These are phyloP conservation scores for Cordyceps cicadae DNA, from an alignment of 2,329 filamentous ascomycete genomes.

Conservation along the genomic window DNA sequence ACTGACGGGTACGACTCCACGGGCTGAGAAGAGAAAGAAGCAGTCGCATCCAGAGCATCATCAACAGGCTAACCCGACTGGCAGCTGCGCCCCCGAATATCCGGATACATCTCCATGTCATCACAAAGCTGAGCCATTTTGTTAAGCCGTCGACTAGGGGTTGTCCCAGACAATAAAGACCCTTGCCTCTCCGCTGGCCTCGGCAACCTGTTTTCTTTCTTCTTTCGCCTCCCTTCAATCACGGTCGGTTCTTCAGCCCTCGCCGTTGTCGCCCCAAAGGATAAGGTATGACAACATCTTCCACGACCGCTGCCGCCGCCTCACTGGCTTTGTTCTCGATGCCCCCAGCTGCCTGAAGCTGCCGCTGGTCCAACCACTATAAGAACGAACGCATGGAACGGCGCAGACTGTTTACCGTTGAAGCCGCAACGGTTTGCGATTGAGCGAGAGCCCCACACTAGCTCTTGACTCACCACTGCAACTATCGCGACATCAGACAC, in stretches of 20 bases:
- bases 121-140: conserved; percentile 1
- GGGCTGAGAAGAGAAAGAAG: background rate
- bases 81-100: background rate
- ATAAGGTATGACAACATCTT: background rate
- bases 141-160: background rate
- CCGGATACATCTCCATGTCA: background rate
- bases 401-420: background rate
- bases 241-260: background rate
- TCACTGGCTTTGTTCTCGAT: conserved; percentile 1
- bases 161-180: background rate
- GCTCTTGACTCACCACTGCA: conserved; percentile 7
- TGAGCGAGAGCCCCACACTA: background rate
- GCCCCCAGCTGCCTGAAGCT: conserved; percentile 4
- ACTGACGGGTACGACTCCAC: background rate
- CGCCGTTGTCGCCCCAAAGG: background rate
- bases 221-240: background rate
- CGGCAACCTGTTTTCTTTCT: background rate
- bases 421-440: background rate
- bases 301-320: background rate
- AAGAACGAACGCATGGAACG: conserved; percentile 4
- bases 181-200: background rate
- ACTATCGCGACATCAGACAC: background rate
- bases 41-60: background rate
- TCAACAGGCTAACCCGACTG: background rate
- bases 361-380: background rate